Conservation (phyloP, 108 stramenopile species). For the Cyclotella sp. region DNA sequence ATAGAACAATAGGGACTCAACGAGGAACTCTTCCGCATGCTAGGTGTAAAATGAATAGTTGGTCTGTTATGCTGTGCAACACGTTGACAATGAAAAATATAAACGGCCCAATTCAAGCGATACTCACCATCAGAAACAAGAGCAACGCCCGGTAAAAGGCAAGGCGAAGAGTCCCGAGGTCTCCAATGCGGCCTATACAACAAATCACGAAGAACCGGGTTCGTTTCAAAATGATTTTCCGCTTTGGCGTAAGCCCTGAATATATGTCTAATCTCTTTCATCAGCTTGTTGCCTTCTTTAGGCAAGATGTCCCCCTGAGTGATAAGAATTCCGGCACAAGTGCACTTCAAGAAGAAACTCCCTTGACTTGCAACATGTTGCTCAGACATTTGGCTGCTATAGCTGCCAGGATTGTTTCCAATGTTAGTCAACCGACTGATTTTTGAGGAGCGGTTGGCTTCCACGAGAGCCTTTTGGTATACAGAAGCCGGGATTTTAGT, state of each 20-base stretch:
- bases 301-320: conserved; percentile 77
- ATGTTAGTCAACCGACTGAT: conserved; percentile 52
- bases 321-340: conserved; percentile 56
- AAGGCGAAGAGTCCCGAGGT: conserved; percentile 66
- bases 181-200: conserved; percentile 73
- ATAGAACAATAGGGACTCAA: too few relatives aligned
- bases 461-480: conserved; percentile 40
- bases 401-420: conserved; percentile 15
- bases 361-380: conserved; percentile 57
- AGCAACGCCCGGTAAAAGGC: conserved; percentile 64
- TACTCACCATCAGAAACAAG: conserved; percentile 68
- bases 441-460: conserved; percentile 44
- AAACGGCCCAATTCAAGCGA: background rate
- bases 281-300: conserved; percentile 52
- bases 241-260: conserved; percentile 42
- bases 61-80: too few relatives aligned
- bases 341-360: conserved; percentile 36
- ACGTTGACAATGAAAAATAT: too few relatives aligned
- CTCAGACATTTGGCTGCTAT: conserved; percentile 44
- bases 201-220: conserved; percentile 57
- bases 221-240: conserved; percentile 15
- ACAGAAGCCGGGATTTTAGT: conserved; percentile 49
- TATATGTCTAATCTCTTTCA: conserved; percentile 60
- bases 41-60: too few relatives aligned
- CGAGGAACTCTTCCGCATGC: too few relatives aligned